These are phyloP conservation scores for Ogataea paradorogensis DNA, from an alignment of 805 yeast genomes.

Conservation along the genomic window DNA sequence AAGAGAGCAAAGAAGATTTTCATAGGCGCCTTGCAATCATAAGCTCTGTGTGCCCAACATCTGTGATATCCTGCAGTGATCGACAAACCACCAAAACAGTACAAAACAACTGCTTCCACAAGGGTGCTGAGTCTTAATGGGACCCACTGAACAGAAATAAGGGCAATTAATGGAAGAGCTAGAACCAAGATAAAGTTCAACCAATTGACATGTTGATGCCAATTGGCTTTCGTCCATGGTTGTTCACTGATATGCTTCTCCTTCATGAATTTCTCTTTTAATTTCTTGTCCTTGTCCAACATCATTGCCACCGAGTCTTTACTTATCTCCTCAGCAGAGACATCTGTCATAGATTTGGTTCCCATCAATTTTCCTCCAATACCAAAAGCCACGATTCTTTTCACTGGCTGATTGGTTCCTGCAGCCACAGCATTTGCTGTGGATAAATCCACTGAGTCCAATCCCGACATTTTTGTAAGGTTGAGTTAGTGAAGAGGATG, in stretches of 20 bases:
- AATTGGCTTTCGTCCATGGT: constrained; percentile 72
- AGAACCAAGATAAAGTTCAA: constrained; percentile 64
- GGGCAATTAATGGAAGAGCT: constrained; percentile 56
- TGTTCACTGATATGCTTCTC: constrained; percentile 66
- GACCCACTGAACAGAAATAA: constrained; percentile 41
- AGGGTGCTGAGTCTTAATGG: constrained; percentile 50
- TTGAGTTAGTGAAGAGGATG: background rate
- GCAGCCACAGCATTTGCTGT: constrained; percentile 78
- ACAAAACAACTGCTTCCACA: constrained; percentile 48
- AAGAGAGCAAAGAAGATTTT: constrained; percentile 67
- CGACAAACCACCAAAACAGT: constrained; percentile 63
- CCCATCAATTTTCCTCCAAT: constrained; percentile 79
- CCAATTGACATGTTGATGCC: constrained; percentile 79
- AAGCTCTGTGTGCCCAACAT: constrained; percentile 74
- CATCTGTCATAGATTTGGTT: constrained; percentile 65
- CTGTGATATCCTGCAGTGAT: constrained; percentile 86
- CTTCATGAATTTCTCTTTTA: constrained; percentile 39
- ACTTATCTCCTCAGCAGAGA: constrained; percentile 62
- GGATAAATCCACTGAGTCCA: constrained; percentile 54
- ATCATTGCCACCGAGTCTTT: constrained; percentile 48
- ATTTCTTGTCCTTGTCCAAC: constrained; percentile 43
- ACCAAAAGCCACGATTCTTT: constrained; percentile 76
- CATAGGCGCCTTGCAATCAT: constrained; percentile 58
- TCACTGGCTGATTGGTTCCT: constrained; percentile 68
- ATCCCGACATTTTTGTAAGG: constrained; percentile 17